Conservation (phyloP, 495 filamentous ascomycete species). For the Terfezia boudieri region DNA sequence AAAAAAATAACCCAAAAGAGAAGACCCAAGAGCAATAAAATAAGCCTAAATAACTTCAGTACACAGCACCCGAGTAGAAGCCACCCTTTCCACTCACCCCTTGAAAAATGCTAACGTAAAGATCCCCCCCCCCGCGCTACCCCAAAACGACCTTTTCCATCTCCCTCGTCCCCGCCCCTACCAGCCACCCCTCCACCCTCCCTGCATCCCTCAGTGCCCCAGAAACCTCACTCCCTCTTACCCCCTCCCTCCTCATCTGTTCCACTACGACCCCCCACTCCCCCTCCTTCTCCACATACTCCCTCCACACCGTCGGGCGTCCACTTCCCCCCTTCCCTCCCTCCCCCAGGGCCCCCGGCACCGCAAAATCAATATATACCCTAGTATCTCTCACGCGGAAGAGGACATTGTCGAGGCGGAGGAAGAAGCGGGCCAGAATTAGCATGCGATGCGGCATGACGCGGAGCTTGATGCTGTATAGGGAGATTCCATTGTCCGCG, state of each 20-base stretch:
- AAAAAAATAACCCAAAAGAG: too few relatives aligned
- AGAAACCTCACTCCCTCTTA: not conserved
- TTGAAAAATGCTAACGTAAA: too few relatives aligned
- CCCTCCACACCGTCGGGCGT: slow-evolving; percentile 57
- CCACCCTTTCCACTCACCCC: too few relatives aligned
- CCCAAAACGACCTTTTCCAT: not conserved
- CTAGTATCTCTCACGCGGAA: slow-evolving; percentile 73
- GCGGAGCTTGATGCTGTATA: slow-evolving; percentile 67
- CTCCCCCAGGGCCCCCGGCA: not conserved
- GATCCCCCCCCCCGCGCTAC: not conserved
- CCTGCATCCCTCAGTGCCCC: not conserved
- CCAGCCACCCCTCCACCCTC: not conserved
- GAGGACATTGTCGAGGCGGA: slow-evolving; percentile 76
- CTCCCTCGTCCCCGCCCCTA: not conserved
- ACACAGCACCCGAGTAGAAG: too few relatives aligned
- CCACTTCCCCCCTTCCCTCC: slow-evolving; percentile 30
- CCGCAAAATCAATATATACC: slow-evolving; percentile 69
- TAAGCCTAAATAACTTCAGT: too few relatives aligned
- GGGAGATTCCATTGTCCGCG: slow-evolving; percentile 84
- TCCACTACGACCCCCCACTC: slow-evolving; percentile 42
- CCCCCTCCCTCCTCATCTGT: not conserved
- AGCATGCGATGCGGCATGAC: slow-evolving; percentile 79
- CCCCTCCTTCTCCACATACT: slow-evolving; percentile 68
- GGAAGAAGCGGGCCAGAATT: slow-evolving; percentile 69
- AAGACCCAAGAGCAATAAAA: too few relatives aligned